Base-by-base conservation (phyloP, 495 filamentous ascomycete species). In the Amorphotheca resinae region DNA sequence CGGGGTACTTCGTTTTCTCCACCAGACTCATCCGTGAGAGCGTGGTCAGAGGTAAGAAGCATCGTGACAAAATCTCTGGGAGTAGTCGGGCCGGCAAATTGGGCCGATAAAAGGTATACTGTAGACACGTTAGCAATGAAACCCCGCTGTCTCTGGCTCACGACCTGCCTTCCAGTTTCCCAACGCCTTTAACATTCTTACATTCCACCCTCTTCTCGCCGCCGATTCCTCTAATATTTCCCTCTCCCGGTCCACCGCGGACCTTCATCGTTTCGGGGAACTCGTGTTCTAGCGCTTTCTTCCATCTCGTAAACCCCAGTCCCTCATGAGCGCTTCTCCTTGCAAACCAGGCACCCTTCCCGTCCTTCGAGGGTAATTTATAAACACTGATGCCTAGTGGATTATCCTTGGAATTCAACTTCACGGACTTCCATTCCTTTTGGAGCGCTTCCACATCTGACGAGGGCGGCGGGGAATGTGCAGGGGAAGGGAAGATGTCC, bases 341-440 rank as follows among this genome's bases (percentile, higher is more conserved):
- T 8, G 83, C 86, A 61, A 95, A 96, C 89, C 89, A 96, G 2
- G 76, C 68, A 0, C 89, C 91, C 36, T 79, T 79, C 2, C 87
- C 81, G 54, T 95, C 91, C 43, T 79, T 76, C 0, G 80, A 76
- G 0, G 66, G 58, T 20, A 91, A 65, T 56, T 93, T 95, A 62
- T 87, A 94, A 9, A 95, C 73, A 17, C 68, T 63, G 14, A 95
- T 73, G 0, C 71, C 77, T 9, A 86, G 63, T 4, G 84, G 86
- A 51, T 91, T 93, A 5, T 89, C 80, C 47, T 70, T 77, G 0
- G 68, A 52, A 22, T 61, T 68, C 38, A 87, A 52, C 58, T 87
- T 93, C 49, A 86, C 60, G 8, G 84, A 81, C 52, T 91, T 94
- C 89, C 89, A 96, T 67, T 84, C 72, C 41, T 82, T 80, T 38